Conservation (phyloP, 345 rosid species). For the Clausena lansium region DNA sequence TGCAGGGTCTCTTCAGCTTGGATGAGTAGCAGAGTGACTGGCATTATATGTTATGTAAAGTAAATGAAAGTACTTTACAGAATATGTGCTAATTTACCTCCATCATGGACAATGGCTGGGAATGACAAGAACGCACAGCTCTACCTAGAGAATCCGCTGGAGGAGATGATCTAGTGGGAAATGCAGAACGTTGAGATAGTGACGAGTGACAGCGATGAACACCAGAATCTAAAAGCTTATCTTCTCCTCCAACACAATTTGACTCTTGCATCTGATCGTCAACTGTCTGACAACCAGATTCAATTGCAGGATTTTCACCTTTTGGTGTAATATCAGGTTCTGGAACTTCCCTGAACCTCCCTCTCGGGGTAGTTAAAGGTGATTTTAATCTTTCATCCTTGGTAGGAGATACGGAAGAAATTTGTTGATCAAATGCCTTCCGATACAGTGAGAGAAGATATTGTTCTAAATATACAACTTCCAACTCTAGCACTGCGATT, state of each 20-base stretch:
- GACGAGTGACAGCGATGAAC: conserved; percentile 84
- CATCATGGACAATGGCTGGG: conserved; percentile 73
- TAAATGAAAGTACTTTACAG: not conserved
- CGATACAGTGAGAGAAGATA: conserved; percentile 88
- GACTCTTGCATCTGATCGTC: conserved; percentile 37
- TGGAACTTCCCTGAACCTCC: conserved; percentile 39
- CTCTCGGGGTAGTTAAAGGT: conserved; percentile 43
- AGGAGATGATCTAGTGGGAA: conserved; percentile 48
- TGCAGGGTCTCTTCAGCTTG: not conserved
- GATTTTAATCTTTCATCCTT: conserved; percentile 49
- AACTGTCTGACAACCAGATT: conserved; percentile 37
- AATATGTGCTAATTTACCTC: conserved; percentile 48
- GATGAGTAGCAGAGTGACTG: not conserved
- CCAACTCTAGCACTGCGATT: conserved; percentile 82
- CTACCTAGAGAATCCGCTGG: conserved; percentile 51
- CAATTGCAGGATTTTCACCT: conserved; percentile 37
- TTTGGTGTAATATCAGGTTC: conserved; percentile 38
- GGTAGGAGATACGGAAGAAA: conserved; percentile 44
- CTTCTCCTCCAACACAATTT: conserved; percentile 33
- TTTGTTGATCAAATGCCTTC: conserved; percentile 76
- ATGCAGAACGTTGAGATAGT: conserved; percentile 65
- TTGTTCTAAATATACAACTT: conserved; percentile 85
- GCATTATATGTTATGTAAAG: not conserved
- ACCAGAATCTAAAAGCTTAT: conserved; percentile 44
- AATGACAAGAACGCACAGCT: conserved; percentile 70